Conservation (phyloP, 176 grass and related monocot species). For the Rhynchospora breviuscula region DNA sequence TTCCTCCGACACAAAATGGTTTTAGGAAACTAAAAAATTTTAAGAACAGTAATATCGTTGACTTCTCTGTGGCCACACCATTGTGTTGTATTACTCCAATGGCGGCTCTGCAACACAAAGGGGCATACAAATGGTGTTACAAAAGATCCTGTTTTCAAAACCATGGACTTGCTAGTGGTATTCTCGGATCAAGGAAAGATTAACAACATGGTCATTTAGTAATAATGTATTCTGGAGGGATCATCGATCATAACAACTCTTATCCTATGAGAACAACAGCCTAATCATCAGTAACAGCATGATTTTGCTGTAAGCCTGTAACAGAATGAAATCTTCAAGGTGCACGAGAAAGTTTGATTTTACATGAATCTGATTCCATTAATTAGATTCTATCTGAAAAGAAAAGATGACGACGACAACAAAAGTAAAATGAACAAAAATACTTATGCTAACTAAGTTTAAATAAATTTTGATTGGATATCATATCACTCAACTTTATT, state of each 20-base stretch:
- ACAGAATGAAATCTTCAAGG: neutral
- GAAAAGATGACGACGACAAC: no score
- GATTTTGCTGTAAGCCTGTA: neutral
- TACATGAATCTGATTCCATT: neutral
- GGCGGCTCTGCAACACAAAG: neutral
- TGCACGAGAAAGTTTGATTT: neutral
- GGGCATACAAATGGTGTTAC: neutral
- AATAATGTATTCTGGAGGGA: neutral
- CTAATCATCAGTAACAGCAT: neutral
- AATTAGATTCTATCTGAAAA: no score
- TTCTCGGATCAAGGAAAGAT: constrained; percentile 13
- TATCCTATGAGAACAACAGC: neutral
- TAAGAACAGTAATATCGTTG: neutral
- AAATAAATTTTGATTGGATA: no score
- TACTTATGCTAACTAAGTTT: no score
- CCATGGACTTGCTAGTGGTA: constrained; percentile 11
- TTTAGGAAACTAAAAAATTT: neutral
- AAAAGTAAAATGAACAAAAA: no score
- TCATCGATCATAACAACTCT: neutral
- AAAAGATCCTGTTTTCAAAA: neutral
- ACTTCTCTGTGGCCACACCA: neutral
- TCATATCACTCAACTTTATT: no score
- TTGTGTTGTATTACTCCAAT: neutral
- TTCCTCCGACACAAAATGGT: neutral
- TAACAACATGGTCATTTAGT: constrained; percentile 11